Conservation (phyloP, 1,284 basidiomycete genomes). For the Cutaneotrichosporon curvatum region DNA sequence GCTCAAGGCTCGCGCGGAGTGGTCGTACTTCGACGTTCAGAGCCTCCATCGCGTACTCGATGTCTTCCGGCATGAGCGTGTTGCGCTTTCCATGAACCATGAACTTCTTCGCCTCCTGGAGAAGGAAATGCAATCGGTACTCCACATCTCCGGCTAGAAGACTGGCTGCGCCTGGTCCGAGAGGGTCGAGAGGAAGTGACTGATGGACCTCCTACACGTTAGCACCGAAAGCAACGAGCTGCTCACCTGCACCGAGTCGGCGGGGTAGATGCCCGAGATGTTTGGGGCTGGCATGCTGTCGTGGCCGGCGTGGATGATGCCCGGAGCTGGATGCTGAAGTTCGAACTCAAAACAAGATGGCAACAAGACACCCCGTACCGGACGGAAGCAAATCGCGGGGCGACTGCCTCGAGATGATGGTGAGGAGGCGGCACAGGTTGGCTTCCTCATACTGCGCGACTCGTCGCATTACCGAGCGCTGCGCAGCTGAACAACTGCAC, state of each 20-base stretch:
- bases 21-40: conserved; percentile 90
- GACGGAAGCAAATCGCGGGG: no score
- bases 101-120: conserved; percentile 87
- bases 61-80: conserved; percentile 78
- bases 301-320: no score
- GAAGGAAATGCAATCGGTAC: conserved; percentile 73
- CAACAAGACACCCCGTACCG: no score
- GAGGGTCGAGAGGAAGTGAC: conserved; percentile 67
- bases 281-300: conserved; percentile 37
- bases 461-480: no score
- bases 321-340: not conserved
- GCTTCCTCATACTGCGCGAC: no score
- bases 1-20: conserved; percentile 20
- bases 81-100: conserved; percentile 89
- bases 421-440: no score
- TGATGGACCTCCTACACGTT: conserved; percentile 80
- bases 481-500: no score
- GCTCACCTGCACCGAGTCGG: conserved; percentile 36
- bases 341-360: not conserved
- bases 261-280: conserved; percentile 39
- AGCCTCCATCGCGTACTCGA: conserved; percentile 87
- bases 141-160: conserved; percentile 93
- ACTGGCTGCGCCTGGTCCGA: conserved; percentile 73
- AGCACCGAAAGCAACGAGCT: not conserved
- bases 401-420: no score